Evolutionary conservation across 495 filamentous ascomycete genomes (phyloP).

Genomic region (Cenococcum geophilum): DNA sequence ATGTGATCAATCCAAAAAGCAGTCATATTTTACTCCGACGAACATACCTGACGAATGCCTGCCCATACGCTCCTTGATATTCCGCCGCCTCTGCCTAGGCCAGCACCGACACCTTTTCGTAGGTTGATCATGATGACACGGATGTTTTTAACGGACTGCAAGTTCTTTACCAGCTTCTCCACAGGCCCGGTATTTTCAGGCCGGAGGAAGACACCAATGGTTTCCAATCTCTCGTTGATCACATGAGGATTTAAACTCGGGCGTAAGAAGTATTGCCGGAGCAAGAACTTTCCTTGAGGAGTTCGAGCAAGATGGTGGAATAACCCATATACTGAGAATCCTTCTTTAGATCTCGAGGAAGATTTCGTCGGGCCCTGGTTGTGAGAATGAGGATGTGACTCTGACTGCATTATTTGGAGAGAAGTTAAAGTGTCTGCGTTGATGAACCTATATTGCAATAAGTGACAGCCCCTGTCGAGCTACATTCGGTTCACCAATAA

Average conservation of each 20-base stretch:
- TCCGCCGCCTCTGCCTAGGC: conserved; percentile 49
- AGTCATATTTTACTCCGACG: neutral
- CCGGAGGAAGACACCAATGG: conserved; percentile 61
- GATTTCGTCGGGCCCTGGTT: conserved; percentile 68
- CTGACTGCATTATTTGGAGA: conserved; percentile 79
- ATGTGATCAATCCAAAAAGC: neutral
- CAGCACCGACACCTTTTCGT: conserved; percentile 65
- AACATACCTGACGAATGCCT: conserved; percentile 37
- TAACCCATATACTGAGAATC: conserved; percentile 80
- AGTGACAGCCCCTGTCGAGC: conserved; percentile 12
- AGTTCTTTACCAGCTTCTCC: conserved; percentile 52
- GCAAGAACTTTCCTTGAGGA: conserved; percentile 67
- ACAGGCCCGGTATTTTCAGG: conserved; percentile 60
- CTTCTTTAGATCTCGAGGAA: conserved; percentile 71
- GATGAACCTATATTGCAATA: conserved; percentile 53
- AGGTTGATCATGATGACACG: conserved; percentile 63
- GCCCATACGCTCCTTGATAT: conserved; percentile 68
- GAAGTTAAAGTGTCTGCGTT: conserved; percentile 73
- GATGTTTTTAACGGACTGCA: conserved; percentile 77
- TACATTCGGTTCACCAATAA: neutral
- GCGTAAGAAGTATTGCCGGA: conserved; percentile 79
- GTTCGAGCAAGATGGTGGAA: conserved; percentile 74
- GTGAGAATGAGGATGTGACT: conserved; percentile 78
- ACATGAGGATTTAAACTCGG: conserved; percentile 62
- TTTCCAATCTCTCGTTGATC: conserved; percentile 69